A percentile compares a stretch with the other conserved stretches of the same genome.
Evolutionary conservation across 768 basidiomycete species (phyloP).

Genomic region (Tylopilus intermedius): DNA sequence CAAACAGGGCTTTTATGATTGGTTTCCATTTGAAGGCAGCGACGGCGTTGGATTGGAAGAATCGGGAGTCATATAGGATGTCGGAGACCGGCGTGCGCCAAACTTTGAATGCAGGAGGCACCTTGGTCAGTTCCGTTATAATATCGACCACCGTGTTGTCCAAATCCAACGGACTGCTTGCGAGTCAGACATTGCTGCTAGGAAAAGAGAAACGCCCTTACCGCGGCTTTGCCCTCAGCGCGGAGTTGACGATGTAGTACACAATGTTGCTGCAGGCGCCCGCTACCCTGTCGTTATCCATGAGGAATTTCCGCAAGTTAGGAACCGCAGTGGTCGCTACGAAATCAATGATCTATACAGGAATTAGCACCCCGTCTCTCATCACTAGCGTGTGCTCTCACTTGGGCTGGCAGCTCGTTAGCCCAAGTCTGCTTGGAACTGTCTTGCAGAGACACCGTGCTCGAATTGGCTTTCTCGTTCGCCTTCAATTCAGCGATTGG

Average conservation of each 20-base stretch:
- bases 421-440: conserved; percentile 25
- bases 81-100: conserved; percentile 83
- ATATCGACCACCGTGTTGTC: conserved; percentile 64
- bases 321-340: conserved; percentile 68
- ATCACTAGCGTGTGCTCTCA: conserved; percentile 19
- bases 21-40: conserved; percentile 66
- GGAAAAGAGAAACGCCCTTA: conserved; percentile 28
- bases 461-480: conserved; percentile 59
- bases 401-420: conserved; percentile 28
- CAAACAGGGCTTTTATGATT: conserved; percentile 74
- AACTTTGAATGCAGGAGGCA: conserved; percentile 72
- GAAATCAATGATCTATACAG: conserved; percentile 62
- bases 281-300: conserved; percentile 79
- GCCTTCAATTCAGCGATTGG: conserved; percentile 37
- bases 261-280: conserved; percentile 79
- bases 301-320: conserved; percentile 68
- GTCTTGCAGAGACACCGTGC: conserved; percentile 37
- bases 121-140: conserved; percentile 70
- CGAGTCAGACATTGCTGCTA: conserved; percentile 5
- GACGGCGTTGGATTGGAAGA: conserved; percentile 71
- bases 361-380: conserved; percentile 5
- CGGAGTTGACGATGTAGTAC: conserved; percentile 78
- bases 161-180: conserved; percentile 71
- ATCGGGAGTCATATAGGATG: conserved; percentile 75
- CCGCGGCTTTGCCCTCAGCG: conserved; percentile 74